phyloP scores from a whole-genome alignment of 2,329 filamentous ascomycete species.

The Ceratocystis destructans region DNA sequence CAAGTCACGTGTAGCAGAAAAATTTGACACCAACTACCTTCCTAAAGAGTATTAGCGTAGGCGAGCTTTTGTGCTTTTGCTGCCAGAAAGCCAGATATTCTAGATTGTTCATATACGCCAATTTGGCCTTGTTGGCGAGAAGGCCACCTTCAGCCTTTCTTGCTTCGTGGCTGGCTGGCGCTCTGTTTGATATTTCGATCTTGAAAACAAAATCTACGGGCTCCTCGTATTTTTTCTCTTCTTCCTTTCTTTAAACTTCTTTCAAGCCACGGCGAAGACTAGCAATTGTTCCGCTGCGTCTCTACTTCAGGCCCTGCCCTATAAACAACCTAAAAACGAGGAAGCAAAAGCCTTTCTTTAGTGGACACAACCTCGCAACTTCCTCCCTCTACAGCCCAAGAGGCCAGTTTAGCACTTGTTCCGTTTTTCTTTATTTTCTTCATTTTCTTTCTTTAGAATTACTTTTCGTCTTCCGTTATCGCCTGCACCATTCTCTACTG shows the following conservation, averaged over 20 bases:
- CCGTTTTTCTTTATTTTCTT: constrained; percentile 4
- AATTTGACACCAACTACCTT: not conserved
- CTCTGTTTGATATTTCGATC: not conserved
- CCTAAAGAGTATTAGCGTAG: not conserved
- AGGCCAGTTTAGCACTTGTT: constrained; percentile 1
- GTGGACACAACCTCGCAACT: not conserved
- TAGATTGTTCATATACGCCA: constrained; percentile 7
- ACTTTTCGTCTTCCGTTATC: not conserved
- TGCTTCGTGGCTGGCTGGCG: not conserved
- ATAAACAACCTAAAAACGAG: too few species aligned
- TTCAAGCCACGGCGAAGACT: too few species aligned
- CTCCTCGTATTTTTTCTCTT: not conserved
- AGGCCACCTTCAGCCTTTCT: constrained; percentile 11
- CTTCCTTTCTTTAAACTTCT: constrained; percentile 4
- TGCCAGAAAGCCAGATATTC: constrained; percentile 18
- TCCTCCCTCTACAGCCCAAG: not conserved
- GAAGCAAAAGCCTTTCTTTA: not conserved
- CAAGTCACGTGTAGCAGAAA: not conserved
- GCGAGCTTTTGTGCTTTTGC: not conserved
- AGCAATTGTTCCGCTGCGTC: too few species aligned
- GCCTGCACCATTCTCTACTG: not conserved
- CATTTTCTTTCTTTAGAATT: constrained; percentile 5
- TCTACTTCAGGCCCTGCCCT: not conserved
- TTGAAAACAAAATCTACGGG: not conserved
- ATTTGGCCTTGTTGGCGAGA: not conserved